Evolutionary conservation across 1,284 basidiomycete species (phyloP), one percentile per base, ranked within the genome.

Genomic region (Cutaneotrichosporon curvatum): DNA sequence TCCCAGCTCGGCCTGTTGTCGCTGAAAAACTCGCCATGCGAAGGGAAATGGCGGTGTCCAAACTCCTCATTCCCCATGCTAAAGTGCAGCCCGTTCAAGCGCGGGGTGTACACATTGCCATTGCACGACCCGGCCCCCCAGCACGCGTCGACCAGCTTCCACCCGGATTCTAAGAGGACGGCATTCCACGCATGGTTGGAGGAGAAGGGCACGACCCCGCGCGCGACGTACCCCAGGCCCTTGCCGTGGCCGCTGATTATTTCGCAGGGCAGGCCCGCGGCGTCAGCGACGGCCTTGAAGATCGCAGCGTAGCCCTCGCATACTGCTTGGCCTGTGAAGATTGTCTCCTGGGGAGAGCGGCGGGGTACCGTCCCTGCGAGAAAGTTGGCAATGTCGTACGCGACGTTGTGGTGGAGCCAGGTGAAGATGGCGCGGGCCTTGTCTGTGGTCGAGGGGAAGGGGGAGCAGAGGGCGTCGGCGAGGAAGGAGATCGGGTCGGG

Each of bases 401-500:
- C 36, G 28, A 53, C 34, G 51, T 50, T 53, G 45, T 53, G 35
- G 39, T 53, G 51, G n/a, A 32, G 40, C 51, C 51, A 53, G 1
- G 51, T 50, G 42, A 53, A 53, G 41, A 53, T 45, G 0, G 48
- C 51, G 12, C 51, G 51, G 16, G 51, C 51, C 28, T 50, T 50
- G 45, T 53, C 51, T 0, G 51, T 45, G 11, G 28, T 9, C 0
- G 33, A 33, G 6, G 36, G 16, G 45, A 53, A 50, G 0, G 48
- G 48, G 3, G 21, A 16, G 42, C 51, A 53, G 3, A 53, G 45
- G 14, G 12, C 42, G 2, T 41, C 23, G 2, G 51, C 48, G 6
- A 53, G 45, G 22, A 36, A 50, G 8, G 21, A 28, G 7, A 53
- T 35, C 4, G 47, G 37, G 31, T 47, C 41, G n/a, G 35, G 28